Evolutionary conservation across 192 early-diverging fungal genomes (phyloP).

Genomic region (Thamnidium elegans): DNA sequence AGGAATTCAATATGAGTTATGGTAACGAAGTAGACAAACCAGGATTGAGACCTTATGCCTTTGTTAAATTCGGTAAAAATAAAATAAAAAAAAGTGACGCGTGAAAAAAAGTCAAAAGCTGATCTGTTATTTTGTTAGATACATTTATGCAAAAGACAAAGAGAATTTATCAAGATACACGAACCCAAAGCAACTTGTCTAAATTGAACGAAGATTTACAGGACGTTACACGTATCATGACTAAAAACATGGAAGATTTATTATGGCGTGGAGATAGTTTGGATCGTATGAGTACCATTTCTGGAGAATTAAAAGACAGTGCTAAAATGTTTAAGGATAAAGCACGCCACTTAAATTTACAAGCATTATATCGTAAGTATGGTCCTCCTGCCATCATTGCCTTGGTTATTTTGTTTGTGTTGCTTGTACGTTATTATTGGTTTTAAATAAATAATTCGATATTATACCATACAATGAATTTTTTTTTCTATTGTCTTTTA

Average conservation of each 20-base stretch:
- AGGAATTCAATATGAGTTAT: slow-evolving; percentile 92
- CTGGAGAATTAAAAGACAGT: slow-evolving; percentile 46
- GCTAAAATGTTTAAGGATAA: slow-evolving; percentile 82
- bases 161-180: slow-evolving; percentile 92
- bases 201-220: slow-evolving; percentile 94
- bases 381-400: slow-evolving; percentile 83
- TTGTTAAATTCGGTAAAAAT: slow-evolving; percentile 87
- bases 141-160: slow-evolving; percentile 99
- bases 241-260: slow-evolving; percentile 95
- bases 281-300: slow-evolving; percentile 57
- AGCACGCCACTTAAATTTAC: slow-evolving; percentile 81
- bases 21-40: slow-evolving; percentile 82
- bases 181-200: slow-evolving; percentile 86
- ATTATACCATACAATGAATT: not conserved
- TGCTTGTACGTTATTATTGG: slow-evolving; percentile 63
- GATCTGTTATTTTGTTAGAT: slow-evolving; percentile 50
- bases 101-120: not conserved
- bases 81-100: not conserved
- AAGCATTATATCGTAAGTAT: slow-evolving; percentile 92
- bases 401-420: slow-evolving; percentile 74
- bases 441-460: slow-evolving; percentile 32
- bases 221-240: slow-evolving; percentile 98
- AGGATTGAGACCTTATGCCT: slow-evolving; percentile 91
- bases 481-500: slow-evolving; percentile 1
- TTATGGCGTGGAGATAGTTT: slow-evolving; percentile 86